These are phyloP conservation scores for Carex kokanica DNA, from an alignment of 176 grass and related monocot species.

Conservation along the genomic window DNA sequence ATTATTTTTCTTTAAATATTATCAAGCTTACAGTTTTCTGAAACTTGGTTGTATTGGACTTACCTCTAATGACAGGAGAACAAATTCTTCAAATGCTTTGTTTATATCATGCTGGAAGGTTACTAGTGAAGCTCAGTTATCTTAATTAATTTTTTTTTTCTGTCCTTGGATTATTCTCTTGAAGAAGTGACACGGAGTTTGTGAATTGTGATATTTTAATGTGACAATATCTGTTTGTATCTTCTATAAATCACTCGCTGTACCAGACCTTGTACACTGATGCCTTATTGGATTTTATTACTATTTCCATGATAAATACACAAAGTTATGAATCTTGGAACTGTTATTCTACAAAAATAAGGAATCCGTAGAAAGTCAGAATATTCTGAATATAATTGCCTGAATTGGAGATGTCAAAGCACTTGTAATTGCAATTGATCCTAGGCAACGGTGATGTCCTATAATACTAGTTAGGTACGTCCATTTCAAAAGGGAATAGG, in stretches of 20 bases:
- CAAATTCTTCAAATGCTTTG: constrained; percentile 46
- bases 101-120: constrained; percentile 79
- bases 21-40: neutral
- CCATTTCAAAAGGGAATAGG: neutral
- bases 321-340: neutral
- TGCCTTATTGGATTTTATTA: neutral
- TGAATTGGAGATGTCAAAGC: neutral
- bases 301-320: neutral
- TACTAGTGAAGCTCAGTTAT: constrained; percentile 42
- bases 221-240: neutral
- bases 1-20: neutral
- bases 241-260: neutral
- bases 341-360: too few relatives aligned
- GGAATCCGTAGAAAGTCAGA: too few relatives aligned
- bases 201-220: neutral
- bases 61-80: constrained; percentile 41
- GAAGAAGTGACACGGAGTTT: neutral
- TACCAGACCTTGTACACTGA: neutral
- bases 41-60: constrained; percentile 11
- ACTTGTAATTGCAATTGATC: neutral
- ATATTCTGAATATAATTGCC: neutral
- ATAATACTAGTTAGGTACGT: neutral
- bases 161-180: neutral
- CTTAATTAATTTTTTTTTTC: neutral
- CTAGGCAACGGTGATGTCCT: neutral